Base-by-base conservation (phyloP, 2,329 filamentous ascomycete species). In the Emericellopsis atlantica region DNA sequence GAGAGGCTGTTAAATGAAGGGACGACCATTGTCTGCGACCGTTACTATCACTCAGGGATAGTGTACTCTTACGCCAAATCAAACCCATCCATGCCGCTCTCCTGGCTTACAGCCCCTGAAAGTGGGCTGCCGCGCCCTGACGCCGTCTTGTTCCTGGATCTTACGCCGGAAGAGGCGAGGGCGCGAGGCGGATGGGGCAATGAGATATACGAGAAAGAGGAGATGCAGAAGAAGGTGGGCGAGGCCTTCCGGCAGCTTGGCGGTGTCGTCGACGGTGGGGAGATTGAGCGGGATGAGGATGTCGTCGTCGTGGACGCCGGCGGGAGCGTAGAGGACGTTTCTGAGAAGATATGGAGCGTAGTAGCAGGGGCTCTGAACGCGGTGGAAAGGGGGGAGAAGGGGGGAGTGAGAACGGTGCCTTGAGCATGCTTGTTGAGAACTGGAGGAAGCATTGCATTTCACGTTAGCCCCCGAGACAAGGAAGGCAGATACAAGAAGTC, bases 21-120 rank as follows among this genome's bases (percentile, higher is more conserved):
- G 8, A 79, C 71, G 16, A 92, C 78, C 0, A 72, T 98, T 26
- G 69, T 98, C 32, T 80, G 90, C 49, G 92, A 98, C 60, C 80
- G 92, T 37, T 98, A 96, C 65, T 94, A 93, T 58, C 90, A 95
- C 66, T 92, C 84, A 16, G 92, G 92, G 41, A 84, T 89, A 43
- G 87, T 95, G 39, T 98, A 96, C 65, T 87, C 81, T 21, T 86
- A 87, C 0, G 90, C 92, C 4, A 96, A 96, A 57, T 69, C 76
- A 36, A 86, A 85, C 49, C 75, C 80, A 0, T 59, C 67, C 2
- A 70, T 95, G 11, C 66, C 73, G 0, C 67, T 95, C 0, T 62
- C 72, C 0, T 98, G 92, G 89, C 88, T 87, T 7, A 79, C 85
- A 49, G 72, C 79, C 14, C 86, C 89, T 1, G 92, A 96, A 52